phyloP scores from a whole-genome alignment of 192 early-diverging fungal species.

The Geosiphon pyriformis region DNA sequence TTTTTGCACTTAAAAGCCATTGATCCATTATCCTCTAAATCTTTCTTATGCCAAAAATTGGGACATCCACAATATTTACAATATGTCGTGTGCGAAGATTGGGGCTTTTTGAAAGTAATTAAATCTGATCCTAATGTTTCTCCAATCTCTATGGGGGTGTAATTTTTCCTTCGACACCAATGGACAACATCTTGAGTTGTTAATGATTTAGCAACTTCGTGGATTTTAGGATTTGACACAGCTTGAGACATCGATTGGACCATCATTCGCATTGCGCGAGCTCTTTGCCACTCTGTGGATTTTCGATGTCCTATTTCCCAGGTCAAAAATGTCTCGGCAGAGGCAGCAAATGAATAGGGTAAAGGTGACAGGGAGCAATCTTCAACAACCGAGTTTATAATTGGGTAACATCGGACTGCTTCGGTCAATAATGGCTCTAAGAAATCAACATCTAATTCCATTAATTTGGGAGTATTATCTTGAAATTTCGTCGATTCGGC shows the following conservation, averaged over 20 bases:
- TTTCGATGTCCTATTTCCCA: constrained; percentile 45
- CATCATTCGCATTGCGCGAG: constrained; percentile 29
- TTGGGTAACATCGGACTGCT: constrained; percentile 24
- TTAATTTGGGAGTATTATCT: neutral
- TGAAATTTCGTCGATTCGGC: neutral
- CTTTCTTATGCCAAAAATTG: constrained; percentile 20
- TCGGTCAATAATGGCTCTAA: constrained; percentile 20
- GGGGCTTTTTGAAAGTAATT: neutral
- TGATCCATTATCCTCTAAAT: constrained; percentile 8
- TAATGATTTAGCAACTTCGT: constrained; percentile 19
- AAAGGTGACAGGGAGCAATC: constrained; percentile 12
- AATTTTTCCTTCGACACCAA: constrained; percentile 40
- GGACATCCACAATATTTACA: constrained; percentile 39
- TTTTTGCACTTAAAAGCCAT: constrained; percentile 23
- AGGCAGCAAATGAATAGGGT: constrained; percentile 38
- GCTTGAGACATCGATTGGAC: constrained; percentile 26
- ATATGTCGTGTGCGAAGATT: constrained; percentile 3
- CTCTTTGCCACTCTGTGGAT: constrained; percentile 49
- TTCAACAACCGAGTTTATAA: constrained; percentile 4
- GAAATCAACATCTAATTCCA: neutral
- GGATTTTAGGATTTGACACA: constrained; percentile 21
- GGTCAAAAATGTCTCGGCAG: constrained; percentile 29
- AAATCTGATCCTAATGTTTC: neutral
- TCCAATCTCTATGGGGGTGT: constrained; percentile 33
- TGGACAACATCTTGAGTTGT: constrained; percentile 38